These are phyloP conservation scores for Leucosporidium yakuticum DNA, from an alignment of 768 basidiomycete genomes.

Conservation along the genomic window DNA sequence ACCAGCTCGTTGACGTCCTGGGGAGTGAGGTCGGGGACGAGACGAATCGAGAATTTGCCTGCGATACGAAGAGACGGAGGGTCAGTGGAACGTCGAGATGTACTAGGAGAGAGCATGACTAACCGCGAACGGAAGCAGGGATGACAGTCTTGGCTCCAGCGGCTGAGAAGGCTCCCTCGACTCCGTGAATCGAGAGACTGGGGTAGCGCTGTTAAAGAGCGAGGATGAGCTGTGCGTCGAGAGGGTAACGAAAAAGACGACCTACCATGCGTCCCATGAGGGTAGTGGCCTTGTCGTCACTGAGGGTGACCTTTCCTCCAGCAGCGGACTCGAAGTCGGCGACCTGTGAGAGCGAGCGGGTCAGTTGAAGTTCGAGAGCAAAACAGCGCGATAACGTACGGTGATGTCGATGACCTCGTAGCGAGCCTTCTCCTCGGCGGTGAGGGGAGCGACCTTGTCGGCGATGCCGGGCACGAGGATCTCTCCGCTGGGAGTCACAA, in stretches of 20 bases:
- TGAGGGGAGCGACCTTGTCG: slow-evolving; percentile 62
- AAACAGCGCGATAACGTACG: neutral
- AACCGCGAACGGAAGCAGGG: slow-evolving; percentile 62
- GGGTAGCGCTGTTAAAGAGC: slow-evolving; percentile 48
- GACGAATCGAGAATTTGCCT: slow-evolving; percentile 94
- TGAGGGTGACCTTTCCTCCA: slow-evolving; percentile 69
- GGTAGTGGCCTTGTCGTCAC: slow-evolving; percentile 65
- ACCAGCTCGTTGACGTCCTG: slow-evolving; percentile 68
- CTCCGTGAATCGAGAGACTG: slow-evolving; percentile 84
- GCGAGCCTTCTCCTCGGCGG: slow-evolving; percentile 63
- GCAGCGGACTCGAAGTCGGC: slow-evolving; percentile 67
- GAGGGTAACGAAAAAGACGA: neutral
- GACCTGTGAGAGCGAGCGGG: slow-evolving; percentile 7
- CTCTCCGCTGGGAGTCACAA: slow-evolving; percentile 69
- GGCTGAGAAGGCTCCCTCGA: slow-evolving; percentile 86
- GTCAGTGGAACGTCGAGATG: neutral
- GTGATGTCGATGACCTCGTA: slow-evolving; percentile 69
- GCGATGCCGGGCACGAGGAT: slow-evolving; percentile 86
- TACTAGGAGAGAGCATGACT: neutral
- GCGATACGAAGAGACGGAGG: slow-evolving; percentile 27
- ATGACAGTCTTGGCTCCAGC: slow-evolving; percentile 87
- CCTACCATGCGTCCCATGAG: slow-evolving; percentile 82
- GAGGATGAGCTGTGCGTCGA: neutral
- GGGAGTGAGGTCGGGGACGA: slow-evolving; percentile 80
- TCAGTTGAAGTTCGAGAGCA: too few relatives aligned